Base-by-base conservation (phyloP, 2,329 filamentous ascomycete species). In the Claviceps sp. region DNA sequence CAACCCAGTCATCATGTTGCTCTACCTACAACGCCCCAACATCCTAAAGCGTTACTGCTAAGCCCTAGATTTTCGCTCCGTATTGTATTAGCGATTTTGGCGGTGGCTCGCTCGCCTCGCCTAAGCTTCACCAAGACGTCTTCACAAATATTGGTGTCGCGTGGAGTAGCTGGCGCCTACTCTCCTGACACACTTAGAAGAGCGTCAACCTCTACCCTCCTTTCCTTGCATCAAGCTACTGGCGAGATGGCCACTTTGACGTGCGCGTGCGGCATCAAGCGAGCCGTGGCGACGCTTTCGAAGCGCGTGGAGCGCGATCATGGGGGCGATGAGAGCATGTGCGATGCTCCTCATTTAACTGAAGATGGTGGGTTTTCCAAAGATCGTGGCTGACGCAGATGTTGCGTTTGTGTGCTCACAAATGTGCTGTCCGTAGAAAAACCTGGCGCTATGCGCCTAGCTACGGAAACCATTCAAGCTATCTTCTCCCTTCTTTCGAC, bases 401-500 rank as follows among this genome's bases (percentile, higher is more conserved):
- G 37, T 30, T n/a, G 47, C 20, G 40, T 3, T 45, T 34, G 44
- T 45, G 44, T 41, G 34, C 11, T 45, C 22, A 49, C 41, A 26
- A 9, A 9, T 48, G 18, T n/a, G 9, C 9, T 24, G 41, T 34
- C 8, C 11, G 7, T 7, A 40, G 34, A 61, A 57, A 50, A 26
- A 30, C 52, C 61, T n/a, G 47, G 47, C 20, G 55, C 62, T 7
- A 65, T 64, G 59, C 57, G 61, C 56, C 18, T 67, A 13, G 62
- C 62, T 4, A 60, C 62, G 13, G 70, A 73, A 54, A 67, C 70
- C 6, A 47, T 71, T 1, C 63, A 68, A 18, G 58, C 67, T 5
- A 63, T 72, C 11, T 69, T 66, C 53, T 45, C 41, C 13, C 54
- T 61, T 7, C 62, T 72, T 5, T 46, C 55, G 4, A 69, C 68